Evolutionary conservation across 1,139 yeast genomes (phyloP).

Genomic region (Protomyces gravidus): DNA sequence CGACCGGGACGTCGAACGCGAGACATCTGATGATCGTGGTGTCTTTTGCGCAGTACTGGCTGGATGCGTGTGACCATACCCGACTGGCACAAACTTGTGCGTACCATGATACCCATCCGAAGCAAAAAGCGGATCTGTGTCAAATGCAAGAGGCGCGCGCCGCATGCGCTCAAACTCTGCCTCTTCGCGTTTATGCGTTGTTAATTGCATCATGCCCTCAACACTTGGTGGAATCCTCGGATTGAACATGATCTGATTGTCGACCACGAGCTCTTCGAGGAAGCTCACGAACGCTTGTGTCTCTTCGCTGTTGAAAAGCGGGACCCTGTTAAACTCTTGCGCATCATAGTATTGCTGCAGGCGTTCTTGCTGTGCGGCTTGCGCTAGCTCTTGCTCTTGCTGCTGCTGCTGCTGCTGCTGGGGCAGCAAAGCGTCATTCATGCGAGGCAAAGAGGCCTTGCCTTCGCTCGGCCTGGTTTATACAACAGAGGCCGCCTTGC

Average conservation of each 20-base stretch:
- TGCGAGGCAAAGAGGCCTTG: too few relatives aligned
- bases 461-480: too few relatives aligned
- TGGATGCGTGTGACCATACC: slow-evolving; percentile 23
- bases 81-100: slow-evolving; percentile 30
- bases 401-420: neutral
- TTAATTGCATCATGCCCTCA: slow-evolving; percentile 36
- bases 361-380: neutral
- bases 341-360: neutral
- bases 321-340: neutral
- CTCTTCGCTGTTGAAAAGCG: slow-evolving; percentile 41
- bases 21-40: slow-evolving; percentile 15
- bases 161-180: slow-evolving; percentile 34
- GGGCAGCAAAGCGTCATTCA: too few relatives aligned
- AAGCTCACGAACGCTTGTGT: slow-evolving; percentile 42
- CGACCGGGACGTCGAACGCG: slow-evolving; percentile 13
- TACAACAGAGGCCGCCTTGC: too few relatives aligned
- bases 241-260: slow-evolving; percentile 41
- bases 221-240: slow-evolving; percentile 39
- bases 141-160: slow-evolving; percentile 33
- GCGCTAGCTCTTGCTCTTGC: too few relatives aligned
- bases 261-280: slow-evolving; percentile 43
- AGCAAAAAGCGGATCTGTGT: slow-evolving; percentile 33
- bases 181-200: slow-evolving; percentile 21
- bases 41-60: slow-evolving; percentile 29
- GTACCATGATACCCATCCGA: slow-evolving; percentile 31